A percentile compares a stretch with the other conserved stretches of the same genome.
Conservation (phyloP, 2,329 filamentous ascomycete genomes). For the Trichothecium sympodiale region DNA sequence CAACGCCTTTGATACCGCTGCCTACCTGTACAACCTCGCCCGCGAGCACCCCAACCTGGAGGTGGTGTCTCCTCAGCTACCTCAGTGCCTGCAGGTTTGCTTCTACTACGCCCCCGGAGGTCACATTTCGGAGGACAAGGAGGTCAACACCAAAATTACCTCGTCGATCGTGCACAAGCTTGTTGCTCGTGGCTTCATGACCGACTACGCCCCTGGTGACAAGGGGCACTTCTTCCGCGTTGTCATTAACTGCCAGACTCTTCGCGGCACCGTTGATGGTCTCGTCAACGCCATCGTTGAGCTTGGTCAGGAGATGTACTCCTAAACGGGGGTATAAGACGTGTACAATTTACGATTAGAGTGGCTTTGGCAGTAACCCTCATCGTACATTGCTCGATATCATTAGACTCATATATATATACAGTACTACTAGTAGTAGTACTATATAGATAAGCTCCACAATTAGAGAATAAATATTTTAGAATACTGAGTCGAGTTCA, state of each 20-base stretch:
- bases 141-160: slow-evolving; percentile 38
- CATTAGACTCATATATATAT: no score
- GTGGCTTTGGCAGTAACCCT: no score
- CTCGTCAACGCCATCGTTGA: slow-evolving; percentile 42
- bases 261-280: slow-evolving; percentile 37
- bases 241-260: slow-evolving; percentile 46
- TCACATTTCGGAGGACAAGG: slow-evolving; percentile 26
- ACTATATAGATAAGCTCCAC: no score
- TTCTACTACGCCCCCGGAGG: slow-evolving; percentile 69
- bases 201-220: slow-evolving; percentile 48
- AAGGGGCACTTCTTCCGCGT: slow-evolving; percentile 48
- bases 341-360: no score
- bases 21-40: slow-evolving; percentile 54
- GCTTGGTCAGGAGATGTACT: slow-evolving; percentile 21
- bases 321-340: not conserved
- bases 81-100: slow-evolving; percentile 87
- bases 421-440: no score
- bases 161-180: slow-evolving; percentile 35
- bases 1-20: slow-evolving; percentile 60
- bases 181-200: slow-evolving; percentile 44
- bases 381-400: no score
- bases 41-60: slow-evolving; percentile 47
- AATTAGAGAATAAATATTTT: no score
- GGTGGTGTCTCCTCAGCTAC: slow-evolving; percentile 63
- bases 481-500: no score